A percentile compares a stretch with the other conserved stretches of the same genome.
Evolutionary conservation across 1,284 basidiomycete species (phyloP).

Genomic region (Boletus smithii): DNA sequence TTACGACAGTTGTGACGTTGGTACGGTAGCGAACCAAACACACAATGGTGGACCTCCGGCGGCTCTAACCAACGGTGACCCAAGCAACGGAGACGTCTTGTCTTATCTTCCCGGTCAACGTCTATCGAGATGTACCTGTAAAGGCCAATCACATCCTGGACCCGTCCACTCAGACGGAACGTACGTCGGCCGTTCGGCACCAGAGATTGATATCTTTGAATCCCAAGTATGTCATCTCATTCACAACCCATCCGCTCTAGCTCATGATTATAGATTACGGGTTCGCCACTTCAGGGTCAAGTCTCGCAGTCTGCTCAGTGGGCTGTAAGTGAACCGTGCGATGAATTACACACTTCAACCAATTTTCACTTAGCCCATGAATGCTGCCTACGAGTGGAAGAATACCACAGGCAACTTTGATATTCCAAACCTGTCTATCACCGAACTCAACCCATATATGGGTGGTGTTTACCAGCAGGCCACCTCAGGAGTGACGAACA

Average conservation of each 20-base stretch:
- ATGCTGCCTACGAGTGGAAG: slow-evolving; percentile 35
- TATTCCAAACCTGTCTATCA: slow-evolving; percentile 40
- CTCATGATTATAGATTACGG: slow-evolving; percentile 35
- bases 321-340: slow-evolving; percentile 38
- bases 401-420: slow-evolving; percentile 41
- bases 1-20: slow-evolving; percentile 56
- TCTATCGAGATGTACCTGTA: slow-evolving; percentile 64
- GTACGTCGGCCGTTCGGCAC: slow-evolving; percentile 62
- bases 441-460: slow-evolving; percentile 42
- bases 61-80: slow-evolving; percentile 41
- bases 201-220: slow-evolving; percentile 73
- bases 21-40: slow-evolving; percentile 55
- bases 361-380: slow-evolving; percentile 28
- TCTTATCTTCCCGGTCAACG: slow-evolving; percentile 62
- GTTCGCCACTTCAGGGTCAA: slow-evolving; percentile 32
- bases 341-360: slow-evolving; percentile 7
- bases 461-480: slow-evolving; percentile 62
- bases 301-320: slow-evolving; percentile 49
- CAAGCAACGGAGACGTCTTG: slow-evolving; percentile 34
- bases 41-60: slow-evolving; percentile 38
- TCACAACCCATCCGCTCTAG: not conserved
- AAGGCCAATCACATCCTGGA: slow-evolving; percentile 61
- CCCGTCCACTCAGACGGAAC: slow-evolving; percentile 47
- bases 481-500: slow-evolving; percentile 50
- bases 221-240: slow-evolving; percentile 36